Evolutionary conservation across 805 yeast species (phyloP), one percentile per base, ranked within the genome.

Genomic region (Hanseniaspora occidentalis): DNA sequence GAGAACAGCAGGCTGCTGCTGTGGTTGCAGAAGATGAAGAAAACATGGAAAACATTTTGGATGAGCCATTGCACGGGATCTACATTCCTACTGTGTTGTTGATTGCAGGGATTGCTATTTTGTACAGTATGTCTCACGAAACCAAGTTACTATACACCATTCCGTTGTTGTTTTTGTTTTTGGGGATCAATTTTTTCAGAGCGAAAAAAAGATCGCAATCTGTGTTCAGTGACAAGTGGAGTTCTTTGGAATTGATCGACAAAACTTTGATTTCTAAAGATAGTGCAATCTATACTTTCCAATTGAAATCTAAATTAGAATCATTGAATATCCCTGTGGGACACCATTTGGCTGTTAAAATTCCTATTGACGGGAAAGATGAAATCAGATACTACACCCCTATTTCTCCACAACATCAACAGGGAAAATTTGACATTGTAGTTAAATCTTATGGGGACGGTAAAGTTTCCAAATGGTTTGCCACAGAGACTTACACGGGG

Each of bases 401-500:
- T 29, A 80, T 83, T 38, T 75, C 83, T 20, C 75, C 81, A 45
- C 73, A 72, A 50, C 70, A 67, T 47, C 88, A 81, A 49, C 61
- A 70, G 37, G 94, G 94, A 0, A 76, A 77, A 52, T 79, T 83
- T 50, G 94, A 83, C 54, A 67, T 83, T 38, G 62, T 83, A 54
- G 82, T 83, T 31, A 83, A 83, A 60, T 79, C 86, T 2, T 82
- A 83, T 56, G 67, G 73, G 29, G 73, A 75, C 29, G 94, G 94
- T 27, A 67, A 58, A 42, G 84, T 83, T 6, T 79, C 88, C 5
- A 75, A 67, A 50, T 62, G 69, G 46, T 73, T 83, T 59, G 89
- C 89, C 4, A 37, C 44, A 14, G 35, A 37, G 18, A 23, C 41
- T 13, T 41, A 41, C 29, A 41, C 38, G 10, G 53, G 66, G 45